Evolutionary conservation across 345 rosid species (phyloP), one percentile per base, ranked within the genome.

Genomic region (Ailanthus altissimus): DNA sequence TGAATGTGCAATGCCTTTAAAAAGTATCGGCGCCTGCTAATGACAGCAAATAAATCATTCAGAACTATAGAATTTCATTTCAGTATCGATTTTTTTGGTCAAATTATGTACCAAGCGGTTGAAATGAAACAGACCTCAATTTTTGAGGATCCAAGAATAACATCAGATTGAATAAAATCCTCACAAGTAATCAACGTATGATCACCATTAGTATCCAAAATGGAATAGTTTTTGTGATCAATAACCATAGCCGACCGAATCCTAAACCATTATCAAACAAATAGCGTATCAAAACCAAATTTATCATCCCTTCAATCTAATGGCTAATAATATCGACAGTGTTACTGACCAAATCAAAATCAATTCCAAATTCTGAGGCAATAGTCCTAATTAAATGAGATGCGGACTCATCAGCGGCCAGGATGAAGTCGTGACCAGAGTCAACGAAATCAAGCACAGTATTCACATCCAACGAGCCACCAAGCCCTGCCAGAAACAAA

Each of bases 1-100:
- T 56, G 93, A 91, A 88, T 90, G 93, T 4, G 83, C 91, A 80
- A 91, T 88, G 54, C 91, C 97, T 83, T 80, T 81, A 65, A 87
- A 91, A 38, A 90, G 86, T 23, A 90, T 89, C 0, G 93, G 97
- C 43, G 93, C 89, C 92, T 87, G 85, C 67, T 53, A 53, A 66
- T 60, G 54, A 12, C 74, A 67, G 36, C 8, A 71, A 36, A 72
- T 26, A 68, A 51, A 76, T 4, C 73, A 79, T 71, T 81, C 32
- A 72, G 20, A 32, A 60, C 1, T 32, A 20, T 15, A 67, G 0
- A 45, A 13, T 16, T 28, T 45, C 56, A 53, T 8, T 11, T 18
- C n/a, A 36, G 36, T 11, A 20, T 57, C 25, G 74, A 50, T 47
- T n/a, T 18, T 65, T 43, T 42, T 5, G 3, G 5, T 11, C 50